Conservation (phyloP, 345 rosid species). For the Mallotus nudiflorus region DNA sequence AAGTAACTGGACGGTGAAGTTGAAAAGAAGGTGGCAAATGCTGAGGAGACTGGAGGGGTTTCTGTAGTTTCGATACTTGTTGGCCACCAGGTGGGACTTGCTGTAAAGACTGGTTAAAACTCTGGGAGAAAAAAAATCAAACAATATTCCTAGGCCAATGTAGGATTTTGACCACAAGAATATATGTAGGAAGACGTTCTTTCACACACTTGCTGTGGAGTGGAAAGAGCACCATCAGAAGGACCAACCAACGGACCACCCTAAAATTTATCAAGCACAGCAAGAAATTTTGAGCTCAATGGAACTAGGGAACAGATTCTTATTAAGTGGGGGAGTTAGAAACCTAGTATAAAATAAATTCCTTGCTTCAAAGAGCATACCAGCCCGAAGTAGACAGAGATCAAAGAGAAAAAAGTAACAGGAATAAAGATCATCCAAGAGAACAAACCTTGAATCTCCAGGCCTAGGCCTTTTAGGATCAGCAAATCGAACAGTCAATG, state of each 20-base stretch:
- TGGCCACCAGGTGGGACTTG: constrained; percentile 49
- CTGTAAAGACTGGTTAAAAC: constrained; percentile 42
- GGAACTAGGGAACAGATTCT: not conserved
- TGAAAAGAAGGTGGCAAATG: constrained; percentile 45
- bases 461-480: constrained; percentile 96
- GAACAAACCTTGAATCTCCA: constrained; percentile 90
- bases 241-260: constrained; percentile 52
- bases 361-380: not conserved
- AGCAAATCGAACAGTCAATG: constrained; percentile 98
- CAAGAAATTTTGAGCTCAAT: not conserved
- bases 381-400: not conserved
- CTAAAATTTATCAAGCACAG: constrained; percentile 32
- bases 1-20: constrained; percentile 44
- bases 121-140: constrained; percentile 27
- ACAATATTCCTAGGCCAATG: constrained; percentile 8
- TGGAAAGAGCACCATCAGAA: constrained; percentile 57
- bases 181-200: constrained; percentile 2
- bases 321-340: not conserved
- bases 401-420: not conserved
- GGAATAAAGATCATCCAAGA: constrained; percentile 22
- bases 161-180: not conserved
- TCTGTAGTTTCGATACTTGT: constrained; percentile 67
- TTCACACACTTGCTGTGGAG: constrained; percentile 48
- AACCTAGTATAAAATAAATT: not conserved
- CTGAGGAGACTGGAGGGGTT: constrained; percentile 64